A percentile compares a stretch with the other conserved stretches of the same genome.
Evolutionary conservation across 75 land plant species (phyloP).

Genomic region (Picea glauca): DNA sequence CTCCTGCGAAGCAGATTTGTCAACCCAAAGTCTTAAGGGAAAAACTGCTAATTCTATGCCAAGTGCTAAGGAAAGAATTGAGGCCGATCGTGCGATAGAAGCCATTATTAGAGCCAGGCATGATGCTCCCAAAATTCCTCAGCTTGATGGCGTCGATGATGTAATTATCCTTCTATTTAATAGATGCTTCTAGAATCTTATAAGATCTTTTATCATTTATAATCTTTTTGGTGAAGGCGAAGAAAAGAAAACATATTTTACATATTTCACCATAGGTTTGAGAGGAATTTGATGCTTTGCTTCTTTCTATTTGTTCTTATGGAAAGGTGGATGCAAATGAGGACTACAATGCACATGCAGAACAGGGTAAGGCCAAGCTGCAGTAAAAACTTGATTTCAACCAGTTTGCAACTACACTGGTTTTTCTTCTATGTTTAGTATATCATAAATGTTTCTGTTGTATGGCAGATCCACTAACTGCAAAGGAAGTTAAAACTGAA

Average conservation of each 20-base stretch:
- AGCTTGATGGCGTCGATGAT: constrained; percentile 85
- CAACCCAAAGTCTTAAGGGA: constrained; percentile 14
- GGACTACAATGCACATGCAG: constrained; percentile 87
- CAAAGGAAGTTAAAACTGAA: constrained; percentile 45
- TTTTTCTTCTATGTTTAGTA: constrained; percentile 2
- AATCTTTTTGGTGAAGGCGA: neutral
- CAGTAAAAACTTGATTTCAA: neutral
- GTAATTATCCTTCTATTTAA: constrained; percentile 20
- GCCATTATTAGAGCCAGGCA: constrained; percentile 11
- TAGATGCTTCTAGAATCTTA: neutral
- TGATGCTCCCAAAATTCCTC: constrained; percentile 48
- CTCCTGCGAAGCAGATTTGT: neutral
- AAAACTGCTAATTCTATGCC: neutral
- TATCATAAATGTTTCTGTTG: neutral
- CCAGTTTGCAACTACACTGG: neutral
- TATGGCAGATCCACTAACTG: constrained; percentile 33
- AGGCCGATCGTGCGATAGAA: constrained; percentile 16
- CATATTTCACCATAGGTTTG: neutral
- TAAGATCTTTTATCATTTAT: neutral
- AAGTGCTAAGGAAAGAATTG: neutral
- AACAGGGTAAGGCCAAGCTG: constrained; percentile 49
- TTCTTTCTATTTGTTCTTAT: constrained; percentile 37
- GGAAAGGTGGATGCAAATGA: constrained; percentile 72
- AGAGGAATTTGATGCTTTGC: constrained; percentile 2
- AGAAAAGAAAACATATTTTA: neutral